Conservation (phyloP, 192 early-diverging fungal species). For the Phycomyces blakesleeanus region DNA sequence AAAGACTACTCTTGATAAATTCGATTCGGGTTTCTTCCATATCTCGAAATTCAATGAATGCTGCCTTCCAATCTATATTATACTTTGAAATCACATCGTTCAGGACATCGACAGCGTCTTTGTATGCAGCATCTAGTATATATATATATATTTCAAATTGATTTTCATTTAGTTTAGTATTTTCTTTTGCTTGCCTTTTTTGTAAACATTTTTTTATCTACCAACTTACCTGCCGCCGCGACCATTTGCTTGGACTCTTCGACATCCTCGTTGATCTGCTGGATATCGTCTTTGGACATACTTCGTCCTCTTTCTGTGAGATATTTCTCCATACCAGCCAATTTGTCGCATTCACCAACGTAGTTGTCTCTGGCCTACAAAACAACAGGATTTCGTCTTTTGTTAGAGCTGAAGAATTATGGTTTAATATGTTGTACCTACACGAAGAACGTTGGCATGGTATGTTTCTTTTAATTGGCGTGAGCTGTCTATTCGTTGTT, state of each 20-base stretch:
- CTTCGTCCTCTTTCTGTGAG: background rate
- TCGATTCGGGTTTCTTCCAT: conserved; percentile 71
- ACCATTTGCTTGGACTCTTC: conserved; percentile 56
- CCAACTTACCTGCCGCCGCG: conserved; percentile 51
- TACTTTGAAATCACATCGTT: conserved; percentile 42
- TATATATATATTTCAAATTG: background rate
- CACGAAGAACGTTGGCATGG: conserved; percentile 17
- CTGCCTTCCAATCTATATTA: conserved; percentile 45
- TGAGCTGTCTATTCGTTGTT: conserved; percentile 18
- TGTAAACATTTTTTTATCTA: no score
- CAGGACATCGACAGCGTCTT: conserved; percentile 34
- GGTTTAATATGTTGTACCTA: conserved; percentile 9
- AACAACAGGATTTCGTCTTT: no score
- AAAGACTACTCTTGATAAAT: conserved; percentile 62
- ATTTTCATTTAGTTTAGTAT: no score
- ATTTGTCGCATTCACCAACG: conserved; percentile 11
- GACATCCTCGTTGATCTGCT: conserved; percentile 43
- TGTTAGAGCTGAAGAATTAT: no score
- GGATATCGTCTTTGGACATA: background rate
- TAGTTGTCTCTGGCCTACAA: conserved; percentile 21
- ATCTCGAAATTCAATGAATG: conserved; percentile 49
- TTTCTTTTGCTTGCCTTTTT: no score
- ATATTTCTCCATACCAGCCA: conserved; percentile 12
- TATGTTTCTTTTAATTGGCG: conserved; percentile 13
- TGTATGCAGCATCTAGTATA: conserved; percentile 34